A percentile compares a stretch with the other conserved stretches of the same genome.
Evolutionary conservation across 2,329 filamentous ascomycete genomes (phyloP).

Genomic region (Alternaria solani): DNA sequence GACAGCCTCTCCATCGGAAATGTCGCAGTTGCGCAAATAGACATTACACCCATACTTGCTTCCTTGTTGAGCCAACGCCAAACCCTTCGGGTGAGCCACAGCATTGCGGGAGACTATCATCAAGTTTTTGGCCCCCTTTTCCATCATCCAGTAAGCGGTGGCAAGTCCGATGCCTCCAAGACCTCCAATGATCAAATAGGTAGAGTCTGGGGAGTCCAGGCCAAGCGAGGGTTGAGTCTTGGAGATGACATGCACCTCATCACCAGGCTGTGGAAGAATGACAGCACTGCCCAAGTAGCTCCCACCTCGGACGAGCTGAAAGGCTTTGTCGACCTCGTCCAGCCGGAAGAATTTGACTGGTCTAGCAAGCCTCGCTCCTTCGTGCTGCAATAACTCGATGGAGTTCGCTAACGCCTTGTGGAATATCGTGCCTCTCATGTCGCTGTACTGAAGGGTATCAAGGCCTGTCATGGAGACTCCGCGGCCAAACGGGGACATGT

Average conservation of each 20-base stretch:
- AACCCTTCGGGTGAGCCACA: neutral
- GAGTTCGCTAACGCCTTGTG: neutral
- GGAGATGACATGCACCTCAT: neutral
- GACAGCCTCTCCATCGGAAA: neutral
- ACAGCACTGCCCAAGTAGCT: neutral
- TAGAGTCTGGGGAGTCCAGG: constrained; percentile 12
- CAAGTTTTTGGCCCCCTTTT: constrained; percentile 26
- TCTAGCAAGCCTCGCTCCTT: neutral
- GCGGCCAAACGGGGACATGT: constrained; percentile 4
- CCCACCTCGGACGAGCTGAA: neutral
- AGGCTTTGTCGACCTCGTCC: neutral
- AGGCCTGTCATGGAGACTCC: constrained; percentile 1
- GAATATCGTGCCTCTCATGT: neutral
- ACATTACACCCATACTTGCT: neutral
- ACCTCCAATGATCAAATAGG: constrained; percentile 34
- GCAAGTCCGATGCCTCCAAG: constrained; percentile 31
- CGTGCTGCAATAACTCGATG: neutral
- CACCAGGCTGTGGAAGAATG: neutral
- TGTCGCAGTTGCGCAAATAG: constrained; percentile 4
- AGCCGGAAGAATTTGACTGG: neutral
- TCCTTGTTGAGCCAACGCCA: neutral
- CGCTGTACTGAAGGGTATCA: constrained; percentile 2
- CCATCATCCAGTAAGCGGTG: constrained; percentile 25
- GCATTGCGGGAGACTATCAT: constrained; percentile 15
- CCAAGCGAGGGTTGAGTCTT: neutral